phyloP scores from a whole-genome alignment of 495 filamentous ascomycete genomes.

The Talaromyces liani region DNA sequence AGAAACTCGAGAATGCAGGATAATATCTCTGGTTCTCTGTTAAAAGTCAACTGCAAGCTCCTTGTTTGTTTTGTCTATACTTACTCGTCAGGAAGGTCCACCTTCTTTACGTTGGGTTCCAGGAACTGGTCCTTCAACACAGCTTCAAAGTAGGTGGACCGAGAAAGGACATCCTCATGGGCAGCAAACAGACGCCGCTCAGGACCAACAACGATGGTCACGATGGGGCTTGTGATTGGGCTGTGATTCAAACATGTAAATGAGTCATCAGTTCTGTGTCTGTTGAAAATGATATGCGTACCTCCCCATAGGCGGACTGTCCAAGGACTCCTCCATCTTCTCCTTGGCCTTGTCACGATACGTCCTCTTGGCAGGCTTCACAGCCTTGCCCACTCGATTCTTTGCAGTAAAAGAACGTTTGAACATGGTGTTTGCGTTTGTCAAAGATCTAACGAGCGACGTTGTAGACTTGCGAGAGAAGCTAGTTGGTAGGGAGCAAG shows the following conservation, averaged over 20 bases:
- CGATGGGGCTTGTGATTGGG: conserved; percentile 65
- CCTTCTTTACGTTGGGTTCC: conserved; percentile 45
- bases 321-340: conserved; percentile 62
- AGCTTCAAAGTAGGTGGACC: conserved; percentile 52
- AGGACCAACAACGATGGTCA: conserved; percentile 72
- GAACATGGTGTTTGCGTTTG: conserved; percentile 6
- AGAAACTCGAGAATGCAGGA: conserved; percentile 63
- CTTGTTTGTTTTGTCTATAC: not conserved
- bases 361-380: conserved; percentile 64
- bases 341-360: conserved; percentile 65
- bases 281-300: conserved; percentile 18
- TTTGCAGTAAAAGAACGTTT: conserved; percentile 50
- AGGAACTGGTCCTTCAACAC: conserved; percentile 51
- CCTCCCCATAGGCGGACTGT: conserved; percentile 45
- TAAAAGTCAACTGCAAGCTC: not conserved
- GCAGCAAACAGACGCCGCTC: conserved; percentile 75
- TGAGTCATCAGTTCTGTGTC: not conserved
- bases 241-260: conserved; percentile 34
- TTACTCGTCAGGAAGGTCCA: conserved; percentile 54
- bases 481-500: not conserved
- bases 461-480: not conserved
- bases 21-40: conserved; percentile 54
- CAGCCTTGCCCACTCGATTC: conserved; percentile 71
- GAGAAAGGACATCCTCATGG: conserved; percentile 57
- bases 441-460: conserved; percentile 10